Evolutionary conservation across 2,329 filamentous ascomycete species (phyloP), one percentile per base, ranked within the genome.

Genomic region (Thielaviopsis musarum): DNA sequence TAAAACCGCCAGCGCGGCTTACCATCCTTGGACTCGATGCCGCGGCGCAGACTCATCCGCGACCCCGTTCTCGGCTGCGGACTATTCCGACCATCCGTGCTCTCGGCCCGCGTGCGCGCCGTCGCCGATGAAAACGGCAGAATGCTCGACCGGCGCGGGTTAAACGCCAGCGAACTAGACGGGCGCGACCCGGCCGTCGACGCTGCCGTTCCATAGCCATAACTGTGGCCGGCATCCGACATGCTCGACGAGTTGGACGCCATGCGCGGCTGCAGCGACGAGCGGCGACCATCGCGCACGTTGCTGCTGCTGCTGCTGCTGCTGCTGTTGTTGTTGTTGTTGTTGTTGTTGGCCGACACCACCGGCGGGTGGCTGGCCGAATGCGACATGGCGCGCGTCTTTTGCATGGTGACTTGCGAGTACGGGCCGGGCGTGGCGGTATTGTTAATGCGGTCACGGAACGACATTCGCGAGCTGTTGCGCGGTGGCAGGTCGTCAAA

Each of bases 151-250:
- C 81, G 75, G 62, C 80, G 71, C 60, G 70, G 52, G 55, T 62
- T 62, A 2, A 71, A 69, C 6, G 79, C 76, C 52, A 84, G 65
- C 2, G 81, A 83, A 66, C 79, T 84, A 52, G 75, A 77, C 12
- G 82, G 76, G 30, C 81, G 75, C n/a, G 61, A 59, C 21, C 49
- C 49, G 67, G 69, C 17, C 12, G 17, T n/a, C 65, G 64, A 68
- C 24, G 62, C 19, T 2, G 21, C 21, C 26, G 26, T 5, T 5
- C 30, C 26, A 15, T 28, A 3, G 34, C 26, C 19, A 9, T 19
- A 15, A 9, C 3, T 26, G 5, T 63, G 65, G 65, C 66, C 59
- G 62, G 69, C 67, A 30, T 66, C 67, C 15, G 67, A 66, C 10
- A 64, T 60, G 59, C 67, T 62, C 61, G 70, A 66, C 62, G 73